Conservation (phyloP, 176 grass and related monocot species). For the Themeda triandra region DNA sequence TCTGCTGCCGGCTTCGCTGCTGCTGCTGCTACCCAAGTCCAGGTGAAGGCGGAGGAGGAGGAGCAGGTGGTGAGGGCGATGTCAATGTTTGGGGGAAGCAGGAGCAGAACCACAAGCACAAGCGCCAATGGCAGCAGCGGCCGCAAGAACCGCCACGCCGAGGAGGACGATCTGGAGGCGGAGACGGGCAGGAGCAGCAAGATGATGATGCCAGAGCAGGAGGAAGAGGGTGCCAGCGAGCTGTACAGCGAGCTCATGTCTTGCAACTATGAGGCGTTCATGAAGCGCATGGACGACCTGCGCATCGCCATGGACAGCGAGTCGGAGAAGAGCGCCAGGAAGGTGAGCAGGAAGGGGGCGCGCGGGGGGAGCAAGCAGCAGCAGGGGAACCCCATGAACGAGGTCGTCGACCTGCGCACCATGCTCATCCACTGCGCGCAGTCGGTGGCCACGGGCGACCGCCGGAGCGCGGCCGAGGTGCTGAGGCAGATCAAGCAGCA, state of each 20-base stretch:
- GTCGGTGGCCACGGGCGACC: constrained; percentile 47
- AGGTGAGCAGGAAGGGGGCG: neutral
- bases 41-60: constrained; percentile 13
- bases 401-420: constrained; percentile 64
- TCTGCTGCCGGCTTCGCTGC: neutral
- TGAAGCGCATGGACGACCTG: constrained; percentile 9
- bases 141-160: neutral
- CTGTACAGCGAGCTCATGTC: neutral
- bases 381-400: neutral
- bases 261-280: neutral
- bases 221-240: neutral
- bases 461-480: constrained; percentile 33
- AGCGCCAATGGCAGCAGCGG: neutral
- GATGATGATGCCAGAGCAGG: constrained; percentile 28
- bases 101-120: too few species aligned
- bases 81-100: neutral
- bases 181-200: constrained; percentile 51
- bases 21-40: neutral
- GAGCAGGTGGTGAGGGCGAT: neutral
- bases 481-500: constrained; percentile 60
- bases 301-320: constrained; percentile 23
- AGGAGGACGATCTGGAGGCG: constrained; percentile 44
- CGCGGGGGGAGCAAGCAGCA: constrained; percentile 15
- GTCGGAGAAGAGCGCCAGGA: constrained; percentile 4
- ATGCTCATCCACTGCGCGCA: constrained; percentile 73